These are phyloP conservation scores for Ganoderma multipileum DNA, from an alignment of 1,284 basidiomycete species.

Conservation along the genomic window DNA sequence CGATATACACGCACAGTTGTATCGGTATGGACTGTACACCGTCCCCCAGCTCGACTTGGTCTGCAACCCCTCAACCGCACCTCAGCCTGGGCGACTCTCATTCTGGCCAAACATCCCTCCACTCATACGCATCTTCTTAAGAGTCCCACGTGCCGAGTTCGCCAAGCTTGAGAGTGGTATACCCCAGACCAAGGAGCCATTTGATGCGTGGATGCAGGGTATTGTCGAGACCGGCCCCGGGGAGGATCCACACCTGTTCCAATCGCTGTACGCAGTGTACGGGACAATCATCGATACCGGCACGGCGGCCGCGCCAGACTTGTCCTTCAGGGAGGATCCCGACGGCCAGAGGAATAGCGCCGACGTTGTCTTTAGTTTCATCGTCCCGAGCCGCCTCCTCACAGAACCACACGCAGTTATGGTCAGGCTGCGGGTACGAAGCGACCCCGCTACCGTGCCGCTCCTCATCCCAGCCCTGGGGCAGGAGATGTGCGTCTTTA, in stretches of 20 bases:
- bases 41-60: background rate
- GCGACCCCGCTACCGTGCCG: conserved; percentile 28
- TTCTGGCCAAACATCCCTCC: conserved; percentile 41
- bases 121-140: conserved; percentile 37
- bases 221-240: conserved; percentile 32
- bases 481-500: background rate
- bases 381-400: conserved; percentile 31
- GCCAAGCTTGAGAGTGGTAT: conserved; percentile 10
- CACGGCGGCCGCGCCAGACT: conserved; percentile 29
- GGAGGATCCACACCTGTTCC: conserved; percentile 37
- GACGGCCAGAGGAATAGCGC: conserved; percentile 37
- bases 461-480: conserved; percentile 37
- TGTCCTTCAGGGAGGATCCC: conserved; percentile 44
- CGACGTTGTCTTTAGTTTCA: background rate
- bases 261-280: conserved; percentile 40
- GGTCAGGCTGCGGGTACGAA: background rate
- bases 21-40: conserved; percentile 41
- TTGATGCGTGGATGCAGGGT: conserved; percentile 40
- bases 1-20: conserved; percentile 44
- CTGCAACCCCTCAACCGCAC: background rate
- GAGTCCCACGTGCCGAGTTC: conserved; percentile 1
- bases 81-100: conserved; percentile 30
- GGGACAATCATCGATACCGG: conserved; percentile 39
- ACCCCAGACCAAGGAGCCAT: background rate
- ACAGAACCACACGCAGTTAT: conserved; percentile 12